Percentiles rank a stretch among this genome's conserved stretches.
These are phyloP conservation scores for Colletotrichum graminicola DNA, from an alignment of 2,329 filamentous ascomycete species.

Conservation along the genomic window DNA sequence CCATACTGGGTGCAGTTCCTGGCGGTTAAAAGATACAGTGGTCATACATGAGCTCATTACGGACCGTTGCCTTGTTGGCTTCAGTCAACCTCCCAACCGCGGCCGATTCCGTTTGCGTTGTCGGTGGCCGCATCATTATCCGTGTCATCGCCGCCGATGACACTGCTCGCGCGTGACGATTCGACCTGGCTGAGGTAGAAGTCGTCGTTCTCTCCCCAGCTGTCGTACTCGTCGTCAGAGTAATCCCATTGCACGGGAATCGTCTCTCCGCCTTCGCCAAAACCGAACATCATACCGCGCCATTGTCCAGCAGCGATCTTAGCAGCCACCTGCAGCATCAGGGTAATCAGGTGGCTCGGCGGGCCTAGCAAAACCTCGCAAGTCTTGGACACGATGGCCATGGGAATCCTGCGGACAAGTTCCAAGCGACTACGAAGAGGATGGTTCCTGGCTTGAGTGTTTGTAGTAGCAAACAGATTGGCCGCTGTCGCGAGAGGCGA, in stretches of 20 bases:
- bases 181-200: constrained; percentile 53
- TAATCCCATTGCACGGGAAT: constrained; percentile 73
- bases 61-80: constrained; percentile 7
- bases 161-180: constrained; percentile 46
- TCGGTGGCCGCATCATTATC: constrained; percentile 41
- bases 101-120: constrained; percentile 33
- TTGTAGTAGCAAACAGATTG: constrained; percentile 70
- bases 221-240: constrained; percentile 67
- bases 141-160: constrained; percentile 31
- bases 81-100: constrained; percentile 42
- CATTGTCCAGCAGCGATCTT: constrained; percentile 76
- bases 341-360: constrained; percentile 80
- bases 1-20: constrained; percentile 32
- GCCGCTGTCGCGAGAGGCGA: constrained; percentile 77
- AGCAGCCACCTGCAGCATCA: constrained; percentile 86
- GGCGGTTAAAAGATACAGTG: constrained; percentile 32
- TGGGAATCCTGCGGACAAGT: constrained; percentile 65
- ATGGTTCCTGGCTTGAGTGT: constrained; percentile 43
- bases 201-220: constrained; percentile 69
- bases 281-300: constrained; percentile 70
- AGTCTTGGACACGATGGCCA: constrained; percentile 80
- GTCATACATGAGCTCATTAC: constrained; percentile 40
- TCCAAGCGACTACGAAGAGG: constrained; percentile 56
- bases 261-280: constrained; percentile 64
- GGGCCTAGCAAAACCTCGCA: constrained; percentile 82